Evolutionary conservation across 1,284 basidiomycete genomes (phyloP), one percentile per base, ranked within the genome.

Genomic region (Lentinula novae-zelandiae): DNA sequence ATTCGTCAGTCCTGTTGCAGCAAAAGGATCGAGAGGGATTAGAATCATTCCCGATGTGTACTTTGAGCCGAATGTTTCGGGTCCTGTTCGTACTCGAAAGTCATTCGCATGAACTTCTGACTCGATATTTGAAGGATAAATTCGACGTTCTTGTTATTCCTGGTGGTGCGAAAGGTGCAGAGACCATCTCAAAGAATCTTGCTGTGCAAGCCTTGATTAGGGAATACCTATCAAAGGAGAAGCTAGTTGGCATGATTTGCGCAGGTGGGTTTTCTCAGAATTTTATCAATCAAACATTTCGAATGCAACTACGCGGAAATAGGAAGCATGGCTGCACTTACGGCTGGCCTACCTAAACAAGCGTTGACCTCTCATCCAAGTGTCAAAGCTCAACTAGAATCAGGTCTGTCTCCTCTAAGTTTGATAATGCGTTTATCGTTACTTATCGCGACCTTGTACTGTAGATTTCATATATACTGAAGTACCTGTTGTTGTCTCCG

Each of bases 201-300:
- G 76, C 75, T 3, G 89, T 95, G 1, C 87, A 92, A 69, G 72
- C 76, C 0, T 77, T 93, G 12, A 79, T 95, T 10, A 75, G 78
- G 50, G 73, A 78, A n/a, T 92, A 85, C 68, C 74, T 90, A 53
- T 75, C 82, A 22, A 68, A 76, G 12, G 80, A 78, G 17, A 92
- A 89, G 67, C 72, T 83, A 36, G 87, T 93, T 17, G 91, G 84
- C 0, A 91, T 92, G 89, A 91, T 93, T 58, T 93, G 91, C 68
- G 92, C 91, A 58, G 91, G 90, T 85, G 64, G 58, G 73, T 63
- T 0, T 42, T 55, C n/a, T 34, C 27, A 15, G 12, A 51, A 33
- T 36, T 3, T 22, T 7, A 15, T 38, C 22, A 34, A 10, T n/a
- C 6, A 34, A 38, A 38, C 31, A 15, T 38, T 38, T 15, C 10